These are phyloP conservation scores for Phaeophleospora eucalypticola DNA, from an alignment of 2,329 filamentous ascomycete genomes.

Conservation along the genomic window DNA sequence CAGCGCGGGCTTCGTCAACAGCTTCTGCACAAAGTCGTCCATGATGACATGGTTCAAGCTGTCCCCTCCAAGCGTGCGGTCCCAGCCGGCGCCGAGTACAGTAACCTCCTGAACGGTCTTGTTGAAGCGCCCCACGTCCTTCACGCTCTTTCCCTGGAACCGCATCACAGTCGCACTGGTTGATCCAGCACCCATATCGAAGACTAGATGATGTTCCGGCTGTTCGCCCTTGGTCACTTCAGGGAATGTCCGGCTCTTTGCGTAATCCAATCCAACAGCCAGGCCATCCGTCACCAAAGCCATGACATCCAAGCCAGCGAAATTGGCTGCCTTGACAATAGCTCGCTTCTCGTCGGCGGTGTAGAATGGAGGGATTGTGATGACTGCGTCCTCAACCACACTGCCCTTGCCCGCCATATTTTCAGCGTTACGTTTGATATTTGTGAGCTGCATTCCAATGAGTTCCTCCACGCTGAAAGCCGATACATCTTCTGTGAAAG, in stretches of 20 bases:
- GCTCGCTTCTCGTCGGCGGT: slow-evolving; percentile 86
- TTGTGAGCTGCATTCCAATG: slow-evolving; percentile 92
- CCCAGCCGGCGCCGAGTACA: slow-evolving; percentile 82
- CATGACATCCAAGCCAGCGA: slow-evolving; percentile 83
- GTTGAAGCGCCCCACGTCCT: slow-evolving; percentile 88
- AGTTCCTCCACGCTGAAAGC: slow-evolving; percentile 81
- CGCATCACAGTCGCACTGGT: slow-evolving; percentile 84
- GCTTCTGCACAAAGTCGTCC: slow-evolving; percentile 79
- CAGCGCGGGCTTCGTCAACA: slow-evolving; percentile 62
- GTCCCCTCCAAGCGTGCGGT: slow-evolving; percentile 84
- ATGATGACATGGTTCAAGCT: slow-evolving; percentile 82
- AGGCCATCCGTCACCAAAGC: slow-evolving; percentile 83
- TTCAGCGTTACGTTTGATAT: slow-evolving; percentile 85
- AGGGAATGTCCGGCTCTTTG: slow-evolving; percentile 84
- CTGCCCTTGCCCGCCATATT: slow-evolving; percentile 70
- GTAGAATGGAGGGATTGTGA: slow-evolving; percentile 88
- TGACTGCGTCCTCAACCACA: slow-evolving; percentile 72
- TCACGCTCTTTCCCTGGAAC: slow-evolving; percentile 84
- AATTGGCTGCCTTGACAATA: slow-evolving; percentile 74
- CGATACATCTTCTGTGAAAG: slow-evolving; percentile 63
- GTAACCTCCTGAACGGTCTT: slow-evolving; percentile 97
- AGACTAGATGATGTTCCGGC: slow-evolving; percentile 88
- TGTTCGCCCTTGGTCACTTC: slow-evolving; percentile 76
- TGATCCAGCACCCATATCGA: slow-evolving; percentile 96
- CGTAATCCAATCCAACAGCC: slow-evolving; percentile 92